These are phyloP conservation scores for Primulina eburnea DNA, from an alignment of 257 asterid species.

Conservation along the genomic window DNA sequence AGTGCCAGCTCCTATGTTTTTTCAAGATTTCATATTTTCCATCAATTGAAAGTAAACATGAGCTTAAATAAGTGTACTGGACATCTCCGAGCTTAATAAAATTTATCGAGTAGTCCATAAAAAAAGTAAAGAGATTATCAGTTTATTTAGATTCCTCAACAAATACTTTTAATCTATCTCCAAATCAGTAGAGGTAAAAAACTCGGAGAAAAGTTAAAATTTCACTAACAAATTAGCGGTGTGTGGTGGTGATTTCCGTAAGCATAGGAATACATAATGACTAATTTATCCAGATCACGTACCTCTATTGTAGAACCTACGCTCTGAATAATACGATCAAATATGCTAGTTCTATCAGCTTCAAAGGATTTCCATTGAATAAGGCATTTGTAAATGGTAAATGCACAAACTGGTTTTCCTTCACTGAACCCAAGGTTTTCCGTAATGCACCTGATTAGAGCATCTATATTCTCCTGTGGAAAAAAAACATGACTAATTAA, in stretches of 20 bases:
- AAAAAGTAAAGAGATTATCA: neutral
- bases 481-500: neutral
- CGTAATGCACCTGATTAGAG: slow-evolving; percentile 57
- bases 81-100: neutral
- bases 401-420: slow-evolving; percentile 89
- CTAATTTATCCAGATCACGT: neutral
- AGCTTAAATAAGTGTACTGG: too few species aligned
- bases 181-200: slow-evolving; percentile 8
- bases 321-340: slow-evolving; percentile 75
- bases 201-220: slow-evolving; percentile 3
- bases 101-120: neutral
- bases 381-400: slow-evolving; percentile 79
- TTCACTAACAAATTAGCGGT: neutral
- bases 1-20: neutral
- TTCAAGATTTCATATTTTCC: neutral
- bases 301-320: slow-evolving; percentile 92
- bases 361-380: slow-evolving; percentile 82
- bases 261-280: neutral
- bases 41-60: neutral
- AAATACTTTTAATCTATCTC: too few species aligned
- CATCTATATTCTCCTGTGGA: slow-evolving; percentile 63
- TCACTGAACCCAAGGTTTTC: slow-evolving; percentile 76
- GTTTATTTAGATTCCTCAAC: neutral
- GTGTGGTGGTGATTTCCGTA: neutral
- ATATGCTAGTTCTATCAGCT: slow-evolving; percentile 74